These are phyloP conservation scores for Botrytis elliptica DNA, from an alignment of 2,329 filamentous ascomycete genomes.

Conservation along the genomic window DNA sequence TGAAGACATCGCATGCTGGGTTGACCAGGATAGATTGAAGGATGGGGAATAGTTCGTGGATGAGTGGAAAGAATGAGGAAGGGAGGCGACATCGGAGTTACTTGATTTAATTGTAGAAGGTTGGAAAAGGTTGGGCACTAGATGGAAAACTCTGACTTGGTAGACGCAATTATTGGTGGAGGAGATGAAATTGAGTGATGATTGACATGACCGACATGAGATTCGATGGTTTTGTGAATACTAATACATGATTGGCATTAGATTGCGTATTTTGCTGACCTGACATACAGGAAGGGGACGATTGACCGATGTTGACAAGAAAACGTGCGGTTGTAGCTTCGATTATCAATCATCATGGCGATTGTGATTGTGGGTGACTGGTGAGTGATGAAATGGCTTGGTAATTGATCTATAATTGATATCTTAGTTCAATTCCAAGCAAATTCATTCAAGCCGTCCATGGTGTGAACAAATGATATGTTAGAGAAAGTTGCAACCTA, in stretches of 20 bases:
- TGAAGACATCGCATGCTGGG: not conserved
- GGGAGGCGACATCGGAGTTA: slow-evolving; percentile 13
- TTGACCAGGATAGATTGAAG: not conserved
- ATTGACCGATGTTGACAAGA: not conserved
- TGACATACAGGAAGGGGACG: not conserved
- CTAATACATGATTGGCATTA: not conserved
- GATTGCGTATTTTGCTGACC: not conserved
- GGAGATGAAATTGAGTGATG: not conserved
- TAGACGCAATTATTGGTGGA: not conserved
- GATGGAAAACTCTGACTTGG: not conserved
- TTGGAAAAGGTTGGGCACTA: not conserved
- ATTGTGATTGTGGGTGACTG: not conserved
- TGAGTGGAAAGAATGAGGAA: not conserved
- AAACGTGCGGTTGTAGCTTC: not conserved
- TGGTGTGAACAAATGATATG: not conserved
- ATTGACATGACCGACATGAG: not conserved
- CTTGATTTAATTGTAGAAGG: not conserved
- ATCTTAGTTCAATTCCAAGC: not conserved
- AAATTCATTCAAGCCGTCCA: not conserved
- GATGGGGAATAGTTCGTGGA: not conserved
- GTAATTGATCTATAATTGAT: not conserved
- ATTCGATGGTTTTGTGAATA: not conserved
- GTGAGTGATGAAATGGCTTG: not conserved
- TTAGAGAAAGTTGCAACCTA: slow-evolving; percentile 1
- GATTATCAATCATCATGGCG: not conserved